These are phyloP conservation scores for Podospora pseudocomata DNA, from an alignment of 495 filamentous ascomycete genomes.

Conservation along the genomic window DNA sequence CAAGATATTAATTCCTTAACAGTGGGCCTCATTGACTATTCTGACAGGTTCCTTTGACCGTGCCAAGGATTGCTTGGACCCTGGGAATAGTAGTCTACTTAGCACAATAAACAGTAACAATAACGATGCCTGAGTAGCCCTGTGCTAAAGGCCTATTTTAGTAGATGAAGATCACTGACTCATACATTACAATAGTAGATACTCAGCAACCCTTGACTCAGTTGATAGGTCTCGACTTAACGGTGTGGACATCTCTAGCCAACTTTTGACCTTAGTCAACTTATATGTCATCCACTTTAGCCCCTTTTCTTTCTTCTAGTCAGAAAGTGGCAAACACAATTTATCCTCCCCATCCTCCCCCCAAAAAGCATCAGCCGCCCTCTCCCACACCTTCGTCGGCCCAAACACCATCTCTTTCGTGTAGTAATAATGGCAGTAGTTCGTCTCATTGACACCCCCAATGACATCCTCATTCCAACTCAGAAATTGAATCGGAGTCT, in stretches of 20 bases:
- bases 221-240: too few species aligned
- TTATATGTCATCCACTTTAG: too few species aligned
- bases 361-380: conserved; percentile 66
- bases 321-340: not conserved
- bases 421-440: conserved; percentile 55
- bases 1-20: too few species aligned
- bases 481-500: conserved; percentile 50
- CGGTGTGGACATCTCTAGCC: too few species aligned
- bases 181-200: too few species aligned
- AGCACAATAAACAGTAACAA: not conserved
- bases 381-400: conserved; percentile 44
- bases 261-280: not conserved
- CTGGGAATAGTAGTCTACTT: not conserved
- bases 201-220: too few species aligned
- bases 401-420: conserved; percentile 44
- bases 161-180: too few species aligned
- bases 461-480: conserved; percentile 23
- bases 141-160: not conserved
- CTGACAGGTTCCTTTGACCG: not conserved
- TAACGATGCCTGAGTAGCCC: not conserved
- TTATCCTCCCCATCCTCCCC: conserved; percentile 32
- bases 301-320: not conserved
- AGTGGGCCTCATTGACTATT: too few species aligned
- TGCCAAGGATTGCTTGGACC: not conserved
- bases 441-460: conserved; percentile 31